Evolutionary conservation across 2,329 filamentous ascomycete genomes (phyloP).

Genomic region (Claviceps quebecensis): DNA sequence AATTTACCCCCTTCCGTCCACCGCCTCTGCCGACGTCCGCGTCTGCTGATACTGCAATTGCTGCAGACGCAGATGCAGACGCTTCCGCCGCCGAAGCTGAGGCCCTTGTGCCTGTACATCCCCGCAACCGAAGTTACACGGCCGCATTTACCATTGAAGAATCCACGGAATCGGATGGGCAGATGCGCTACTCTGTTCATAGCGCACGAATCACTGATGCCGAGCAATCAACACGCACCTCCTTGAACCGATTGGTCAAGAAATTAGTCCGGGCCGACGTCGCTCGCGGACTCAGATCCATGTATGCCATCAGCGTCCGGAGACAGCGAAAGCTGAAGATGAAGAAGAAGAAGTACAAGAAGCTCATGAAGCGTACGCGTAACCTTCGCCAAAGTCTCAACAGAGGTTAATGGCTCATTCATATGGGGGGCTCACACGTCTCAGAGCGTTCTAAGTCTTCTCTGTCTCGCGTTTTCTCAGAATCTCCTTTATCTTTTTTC

Average conservation of each 20-base stretch:
- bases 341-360: slow-evolving; percentile 99
- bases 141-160: slow-evolving; percentile 55
- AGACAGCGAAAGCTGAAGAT: slow-evolving; percentile 91
- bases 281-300: slow-evolving; percentile 36
- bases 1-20: slow-evolving; percentile 68
- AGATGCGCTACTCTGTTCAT: slow-evolving; percentile 47
- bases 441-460: not conserved
- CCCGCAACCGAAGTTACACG: slow-evolving; percentile 44
- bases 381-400: slow-evolving; percentile 77
- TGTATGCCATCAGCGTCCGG: slow-evolving; percentile 81
- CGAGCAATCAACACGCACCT: slow-evolving; percentile 32
- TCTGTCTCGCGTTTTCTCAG: not conserved
- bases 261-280: slow-evolving; percentile 48
- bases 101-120: slow-evolving; percentile 21
- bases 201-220: slow-evolving; percentile 43
- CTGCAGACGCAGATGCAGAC: slow-evolving; percentile 21
- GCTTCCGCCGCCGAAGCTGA: slow-evolving; percentile 18
- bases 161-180: slow-evolving; percentile 43
- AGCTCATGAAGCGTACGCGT: slow-evolving; percentile 85
- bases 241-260: slow-evolving; percentile 56
- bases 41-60: slow-evolving; percentile 18
- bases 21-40: slow-evolving; percentile 65
- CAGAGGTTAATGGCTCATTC: slow-evolving; percentile 32
- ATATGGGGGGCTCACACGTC: slow-evolving; percentile 8
- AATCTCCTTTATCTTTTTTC: not conserved